Base-by-base conservation (phyloP, 768 basidiomycete species). In the Phlebiopsis flavidoalba region DNA sequence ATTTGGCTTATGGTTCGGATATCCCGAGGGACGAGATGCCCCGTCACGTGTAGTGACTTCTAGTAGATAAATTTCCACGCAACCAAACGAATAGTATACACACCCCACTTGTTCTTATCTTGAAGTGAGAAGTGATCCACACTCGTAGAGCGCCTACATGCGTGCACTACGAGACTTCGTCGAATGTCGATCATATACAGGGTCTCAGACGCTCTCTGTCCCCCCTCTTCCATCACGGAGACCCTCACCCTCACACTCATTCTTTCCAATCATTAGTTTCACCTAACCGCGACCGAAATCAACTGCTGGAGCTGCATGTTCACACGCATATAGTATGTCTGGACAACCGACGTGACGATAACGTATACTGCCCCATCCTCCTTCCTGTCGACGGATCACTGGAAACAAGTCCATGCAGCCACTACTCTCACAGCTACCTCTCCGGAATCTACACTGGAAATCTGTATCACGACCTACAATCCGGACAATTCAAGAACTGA, bases 361-460 rank as follows among this genome's bases (percentile, higher is more conserved):
- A 87, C 91, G 3, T 91, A 86, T 66, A 78, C 87, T 31, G 84
- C 86, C 2, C 78, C 87, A 7, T 80, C 79, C 19, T 71, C 82
- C 36, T 86, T 88, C 66, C 77, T 89, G 22, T 77, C 84, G 7
- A 90, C 92, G 1, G 83, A 85, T 43, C 85, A 81, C 68, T 93
- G 91, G 86, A 81, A 77, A 60, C 87, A 90, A 69, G 80, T 91
- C 26, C 78, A 84, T 62, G 72, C 77, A 17, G 83, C n/a, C 88
- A 3, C 74, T 94, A 36, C 71, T 77, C n/a, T 80, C 84, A 1
- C 91, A 90, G 65, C 73, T 92, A 6, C 97, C 97, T 0, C 77
- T 99, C 57, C 85, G 88, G 54, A 95, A 89, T 73, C 82, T 98
- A 26, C 93, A 98, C 73, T 98, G 97, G 95, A 95, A 91, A 72